A percentile compares a stretch with the other conserved stretches of the same genome.
These are phyloP conservation scores for Silene conica DNA, from an alignment of 148 eudicot genomes.

Conservation along the genomic window DNA sequence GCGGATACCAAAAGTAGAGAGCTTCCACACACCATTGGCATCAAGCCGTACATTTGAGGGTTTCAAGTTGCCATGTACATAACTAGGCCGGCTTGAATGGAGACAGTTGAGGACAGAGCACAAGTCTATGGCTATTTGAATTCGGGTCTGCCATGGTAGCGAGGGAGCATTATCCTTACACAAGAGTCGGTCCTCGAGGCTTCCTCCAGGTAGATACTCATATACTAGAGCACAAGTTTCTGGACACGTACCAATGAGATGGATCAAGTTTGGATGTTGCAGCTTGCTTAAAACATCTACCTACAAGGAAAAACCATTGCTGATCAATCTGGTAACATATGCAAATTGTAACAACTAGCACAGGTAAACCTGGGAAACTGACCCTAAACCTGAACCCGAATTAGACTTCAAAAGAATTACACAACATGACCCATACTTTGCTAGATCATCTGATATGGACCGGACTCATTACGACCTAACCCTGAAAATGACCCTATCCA, in stretches of 20 bases:
- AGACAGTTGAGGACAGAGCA: conserved; percentile 80
- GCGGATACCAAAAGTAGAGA: conserved; percentile 54
- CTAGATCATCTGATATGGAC: too few species aligned
- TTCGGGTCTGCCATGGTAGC: conserved; percentile 70
- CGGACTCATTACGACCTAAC: too few species aligned
- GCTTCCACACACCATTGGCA: conserved; percentile 51
- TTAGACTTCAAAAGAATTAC: too few species aligned
- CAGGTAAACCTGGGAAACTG: too few species aligned
- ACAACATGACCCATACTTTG: too few species aligned
- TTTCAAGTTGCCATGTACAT: conserved; percentile 62
- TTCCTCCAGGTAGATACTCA: conserved; percentile 70
- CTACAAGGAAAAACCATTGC: conserved; percentile 25
- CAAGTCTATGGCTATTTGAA: conserved; percentile 68
- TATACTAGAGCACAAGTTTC: conserved; percentile 60
- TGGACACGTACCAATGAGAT: conserved; percentile 72
- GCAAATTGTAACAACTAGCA: background rate
- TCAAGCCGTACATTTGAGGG: conserved; percentile 67
- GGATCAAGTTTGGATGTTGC: conserved; percentile 77
- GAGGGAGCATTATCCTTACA: conserved; percentile 71
- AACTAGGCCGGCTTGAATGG: conserved; percentile 51
- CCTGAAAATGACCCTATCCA: background rate
- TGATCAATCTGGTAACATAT: background rate
- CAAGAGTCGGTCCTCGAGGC: conserved; percentile 79
- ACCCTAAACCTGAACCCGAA: too few species aligned
- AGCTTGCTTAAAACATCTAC: conserved; percentile 72